Evolutionary conservation across 768 basidiomycete species (phyloP), one percentile per base, ranked within the genome.

Genomic region (Clitopilus passeckerianus): DNA sequence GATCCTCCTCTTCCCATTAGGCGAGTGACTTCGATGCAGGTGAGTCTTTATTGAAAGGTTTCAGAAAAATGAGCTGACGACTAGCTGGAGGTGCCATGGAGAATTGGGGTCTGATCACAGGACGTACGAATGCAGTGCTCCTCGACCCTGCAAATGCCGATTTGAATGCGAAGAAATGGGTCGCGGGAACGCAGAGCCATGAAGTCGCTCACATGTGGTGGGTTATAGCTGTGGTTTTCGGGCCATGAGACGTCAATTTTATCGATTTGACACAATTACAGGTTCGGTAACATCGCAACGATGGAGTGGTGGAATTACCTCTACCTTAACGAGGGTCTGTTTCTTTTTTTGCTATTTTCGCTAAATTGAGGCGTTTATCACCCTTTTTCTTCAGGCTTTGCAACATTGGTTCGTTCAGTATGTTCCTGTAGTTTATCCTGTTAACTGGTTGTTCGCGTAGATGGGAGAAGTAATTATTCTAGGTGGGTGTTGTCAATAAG

Each of bases 241-340:
- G 18, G 2, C 9, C 44, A 9, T 20, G 6, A 22, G n/a, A 50
- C 5, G 27, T 8, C 54, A 34, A 34, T n/a, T 20, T 55, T 33
- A 16, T 7, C 20, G 46, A 9, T 5, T 50, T 12, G 22, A 2
- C 27, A 30, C 27, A 3, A 7, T 30, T 30, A 5, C 20, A 78
- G 91, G 92, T 96, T 95, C 65, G 95, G 94, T 22, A 88, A 96
- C 69, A 90, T 97, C 65, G 89, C 91, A 6, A 96, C 93, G 0
- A 95, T 95, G 93, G 84, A 85, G 66, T 93, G 92, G 91, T 94
- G 91, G 91, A 85, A 90, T 61, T 87, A 90, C 70, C 78, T 93
- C 53, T 91, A 90, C 71, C 73, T 91, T 58, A 91, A 90, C 62
- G 90, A 91, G 82, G 88, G 86, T 83, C 18, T 24, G n/a, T 22